phyloP scores from a whole-genome alignment of 2,329 filamentous ascomycete species.

The Neofusicoccum ribis region DNA sequence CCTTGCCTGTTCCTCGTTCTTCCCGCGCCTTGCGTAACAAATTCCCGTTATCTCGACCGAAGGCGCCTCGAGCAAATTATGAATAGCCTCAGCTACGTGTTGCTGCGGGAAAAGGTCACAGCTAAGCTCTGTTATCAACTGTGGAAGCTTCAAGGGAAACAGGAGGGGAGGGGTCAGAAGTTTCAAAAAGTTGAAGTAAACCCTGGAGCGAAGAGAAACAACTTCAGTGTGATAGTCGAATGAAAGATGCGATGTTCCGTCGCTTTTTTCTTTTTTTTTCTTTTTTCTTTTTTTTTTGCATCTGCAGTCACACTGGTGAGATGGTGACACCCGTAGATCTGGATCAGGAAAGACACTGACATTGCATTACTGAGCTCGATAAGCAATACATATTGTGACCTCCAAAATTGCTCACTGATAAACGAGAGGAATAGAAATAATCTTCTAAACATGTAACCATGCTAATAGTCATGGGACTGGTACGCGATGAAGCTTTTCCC shows the following conservation, averaged over 20 bases:
- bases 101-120: conserved; percentile 69
- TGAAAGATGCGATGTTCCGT: conserved; percentile 21
- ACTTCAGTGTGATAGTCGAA: conserved; percentile 77
- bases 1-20: conserved; percentile 86
- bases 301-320: too few relatives aligned
- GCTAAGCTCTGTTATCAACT: conserved; percentile 86
- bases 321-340: too few relatives aligned
- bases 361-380: too few relatives aligned
- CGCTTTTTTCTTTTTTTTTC: too few relatives aligned
- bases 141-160: conserved; percentile 60
- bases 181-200: conserved; percentile 77
- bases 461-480: too few relatives aligned
- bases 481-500: too few relatives aligned
- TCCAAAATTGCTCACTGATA: too few relatives aligned
- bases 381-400: too few relatives aligned
- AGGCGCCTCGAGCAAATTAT: conserved; percentile 70
- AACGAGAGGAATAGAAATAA: too few relatives aligned
- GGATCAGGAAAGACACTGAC: too few relatives aligned
- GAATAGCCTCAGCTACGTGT: conserved; percentile 70
- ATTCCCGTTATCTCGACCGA: conserved; percentile 87
- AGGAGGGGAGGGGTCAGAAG: conserved; percentile 28
- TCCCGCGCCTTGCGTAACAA: conserved; percentile 81
- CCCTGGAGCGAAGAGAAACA: conserved; percentile 76
- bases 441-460: too few relatives aligned
- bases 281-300: too few relatives aligned